phyloP scores from a whole-genome alignment of 2,329 filamentous ascomycete genomes.

The Gliomastix tumulicola region DNA sequence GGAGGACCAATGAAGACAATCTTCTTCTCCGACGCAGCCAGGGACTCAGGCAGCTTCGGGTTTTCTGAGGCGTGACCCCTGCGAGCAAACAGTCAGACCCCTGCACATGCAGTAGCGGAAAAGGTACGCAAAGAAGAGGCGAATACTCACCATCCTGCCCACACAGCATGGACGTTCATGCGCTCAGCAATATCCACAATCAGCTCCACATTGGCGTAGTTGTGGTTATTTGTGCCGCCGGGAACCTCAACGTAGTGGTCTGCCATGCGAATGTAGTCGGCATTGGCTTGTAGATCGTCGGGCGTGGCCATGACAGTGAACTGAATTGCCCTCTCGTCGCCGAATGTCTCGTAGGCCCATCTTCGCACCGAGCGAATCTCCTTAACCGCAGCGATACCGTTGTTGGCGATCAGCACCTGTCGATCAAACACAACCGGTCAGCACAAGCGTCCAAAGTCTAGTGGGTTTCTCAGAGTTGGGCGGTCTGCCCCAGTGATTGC shows the following conservation, averaged over 20 bases:
- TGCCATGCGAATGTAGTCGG: constrained; percentile 99
- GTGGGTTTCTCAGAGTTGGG: too few relatives aligned
- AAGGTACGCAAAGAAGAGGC: background rate
- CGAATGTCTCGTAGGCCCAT: constrained; percentile 99
- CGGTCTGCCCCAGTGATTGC: too few relatives aligned
- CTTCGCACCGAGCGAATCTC: constrained; percentile 98
- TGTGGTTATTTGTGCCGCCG: constrained; percentile 99
- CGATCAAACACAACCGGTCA: too few relatives aligned
- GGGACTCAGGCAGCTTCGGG: constrained; percentile 90
- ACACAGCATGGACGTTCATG: constrained; percentile 97
- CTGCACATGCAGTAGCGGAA: background rate
- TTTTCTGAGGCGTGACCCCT: constrained; percentile 99
- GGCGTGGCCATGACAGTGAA: constrained; percentile 99
- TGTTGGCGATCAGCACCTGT: constrained; percentile 97
- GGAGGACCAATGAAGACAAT: constrained; percentile 99
- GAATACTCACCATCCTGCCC: constrained; percentile 83
- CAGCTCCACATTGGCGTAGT: constrained; percentile 98
- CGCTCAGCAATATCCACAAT: constrained; percentile 98
- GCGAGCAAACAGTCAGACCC: background rate
- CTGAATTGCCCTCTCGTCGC: constrained; percentile 95
- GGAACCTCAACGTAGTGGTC: constrained; percentile 99
- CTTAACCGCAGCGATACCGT: constrained; percentile 98
- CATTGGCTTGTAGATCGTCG: constrained; percentile 94
- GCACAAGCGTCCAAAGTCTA: too few relatives aligned
- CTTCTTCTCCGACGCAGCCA: constrained; percentile 94